Conservation (phyloP, 2,329 filamentous ascomycete species). For the Fusarium gaditjirri region DNA sequence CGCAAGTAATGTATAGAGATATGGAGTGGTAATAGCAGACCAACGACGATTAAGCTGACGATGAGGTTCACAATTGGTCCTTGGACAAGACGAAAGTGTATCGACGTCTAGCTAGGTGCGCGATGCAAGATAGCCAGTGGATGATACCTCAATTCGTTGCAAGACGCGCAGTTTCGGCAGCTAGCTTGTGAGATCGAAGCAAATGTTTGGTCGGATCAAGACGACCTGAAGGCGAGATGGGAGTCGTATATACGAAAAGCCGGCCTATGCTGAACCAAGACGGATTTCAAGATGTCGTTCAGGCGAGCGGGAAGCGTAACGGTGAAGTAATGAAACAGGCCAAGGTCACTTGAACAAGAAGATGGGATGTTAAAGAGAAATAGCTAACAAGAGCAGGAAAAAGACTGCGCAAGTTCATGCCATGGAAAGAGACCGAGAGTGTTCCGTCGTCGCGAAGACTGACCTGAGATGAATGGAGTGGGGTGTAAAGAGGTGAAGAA, state of each 20-base stretch:
- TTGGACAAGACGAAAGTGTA: conserved; percentile 14
- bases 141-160: conserved; percentile 9
- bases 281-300: neutral
- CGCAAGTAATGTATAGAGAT: conserved; percentile 12
- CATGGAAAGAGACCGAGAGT: conserved; percentile 41
- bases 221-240: conserved; percentile 23
- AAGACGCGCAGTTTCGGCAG: conserved; percentile 12
- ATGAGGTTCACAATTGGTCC: conserved; percentile 15
- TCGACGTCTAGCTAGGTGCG: conserved; percentile 10
- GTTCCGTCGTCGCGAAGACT: conserved; percentile 35
- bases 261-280: conserved; percentile 17
- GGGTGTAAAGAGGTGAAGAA: conserved; percentile 24
- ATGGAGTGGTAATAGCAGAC: conserved; percentile 17
- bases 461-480: conserved; percentile 32
- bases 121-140: conserved; percentile 20
- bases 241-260: conserved; percentile 38
- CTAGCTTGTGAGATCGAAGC: conserved; percentile 16
- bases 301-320: conserved; percentile 22
- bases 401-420: conserved; percentile 31
- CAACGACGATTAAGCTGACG: conserved; percentile 11
- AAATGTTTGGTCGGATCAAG: conserved; percentile 26
- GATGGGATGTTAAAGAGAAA: conserved; percentile 22
- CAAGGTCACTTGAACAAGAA: conserved; percentile 8
- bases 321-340: conserved; percentile 16
- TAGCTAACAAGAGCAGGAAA: conserved; percentile 8